These are phyloP conservation scores for Sphagnum tenellum DNA, from an alignment of 225 moss, liverwort and hornwort species.

Conservation along the genomic window DNA sequence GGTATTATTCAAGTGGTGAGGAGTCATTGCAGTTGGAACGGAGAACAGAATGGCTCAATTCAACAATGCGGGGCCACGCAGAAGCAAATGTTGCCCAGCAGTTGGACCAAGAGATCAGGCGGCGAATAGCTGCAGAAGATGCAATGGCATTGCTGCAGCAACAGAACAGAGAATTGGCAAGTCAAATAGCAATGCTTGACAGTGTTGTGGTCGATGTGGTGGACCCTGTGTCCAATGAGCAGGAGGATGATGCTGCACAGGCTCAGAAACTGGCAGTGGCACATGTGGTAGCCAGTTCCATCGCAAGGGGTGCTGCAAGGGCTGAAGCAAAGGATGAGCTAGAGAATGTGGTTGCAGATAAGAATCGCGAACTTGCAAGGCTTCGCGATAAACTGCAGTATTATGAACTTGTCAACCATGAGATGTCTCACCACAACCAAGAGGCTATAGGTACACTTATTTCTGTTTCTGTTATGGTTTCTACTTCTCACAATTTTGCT, in stretches of 20 bases:
- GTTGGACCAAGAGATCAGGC: slow-evolving; percentile 69
- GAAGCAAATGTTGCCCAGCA: slow-evolving; percentile 51
- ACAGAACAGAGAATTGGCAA: slow-evolving; percentile 76
- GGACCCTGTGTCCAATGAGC: slow-evolving; percentile 7
- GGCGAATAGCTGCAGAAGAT: slow-evolving; percentile 80
- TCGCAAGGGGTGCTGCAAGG: slow-evolving; percentile 74
- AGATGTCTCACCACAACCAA: slow-evolving; percentile 97
- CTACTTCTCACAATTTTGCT: background rate
- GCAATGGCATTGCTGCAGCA: slow-evolving; percentile 75
- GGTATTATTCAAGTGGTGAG: slow-evolving; percentile 67
- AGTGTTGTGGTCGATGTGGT: slow-evolving; percentile 26
- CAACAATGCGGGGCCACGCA: slow-evolving; percentile 44
- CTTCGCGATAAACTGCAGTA: slow-evolving; percentile 89
- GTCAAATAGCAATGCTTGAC: slow-evolving; percentile 42
- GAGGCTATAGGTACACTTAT: slow-evolving; percentile 68
- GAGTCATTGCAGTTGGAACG: slow-evolving; percentile 33
- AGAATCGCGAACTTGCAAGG: slow-evolving; percentile 79
- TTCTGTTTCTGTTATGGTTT: background rate
- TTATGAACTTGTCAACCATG: slow-evolving; percentile 84
- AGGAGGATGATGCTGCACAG: slow-evolving; percentile 29
- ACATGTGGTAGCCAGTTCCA: slow-evolving; percentile 65
- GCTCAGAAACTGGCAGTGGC: slow-evolving; percentile 63
- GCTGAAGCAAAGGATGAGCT: slow-evolving; percentile 77
- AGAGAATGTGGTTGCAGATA: slow-evolving; percentile 69
- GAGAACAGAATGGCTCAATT: slow-evolving; percentile 31